phyloP scores from a whole-genome alignment of 345 rosid species.

The Ricinus communis region DNA sequence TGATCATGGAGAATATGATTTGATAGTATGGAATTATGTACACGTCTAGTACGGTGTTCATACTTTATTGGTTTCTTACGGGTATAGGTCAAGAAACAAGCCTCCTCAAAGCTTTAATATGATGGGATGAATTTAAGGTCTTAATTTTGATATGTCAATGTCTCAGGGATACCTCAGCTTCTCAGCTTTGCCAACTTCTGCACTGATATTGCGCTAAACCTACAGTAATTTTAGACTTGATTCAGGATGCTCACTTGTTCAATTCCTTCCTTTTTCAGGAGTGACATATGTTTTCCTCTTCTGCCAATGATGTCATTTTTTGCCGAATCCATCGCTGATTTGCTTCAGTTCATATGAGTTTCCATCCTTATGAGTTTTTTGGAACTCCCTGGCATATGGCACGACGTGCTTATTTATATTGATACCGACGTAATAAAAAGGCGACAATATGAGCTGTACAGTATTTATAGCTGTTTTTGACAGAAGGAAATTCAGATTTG shows the following conservation, averaged over 20 bases:
- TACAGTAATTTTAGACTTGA: background rate
- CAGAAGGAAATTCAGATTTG: background rate
- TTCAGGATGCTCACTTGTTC: background rate
- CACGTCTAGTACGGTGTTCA: too few relatives aligned
- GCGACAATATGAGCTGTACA: too few relatives aligned
- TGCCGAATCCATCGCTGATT: background rate
- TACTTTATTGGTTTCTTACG: background rate
- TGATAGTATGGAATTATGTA: background rate
- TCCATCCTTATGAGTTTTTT: background rate
- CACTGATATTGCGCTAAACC: background rate
- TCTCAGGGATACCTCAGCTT: background rate
- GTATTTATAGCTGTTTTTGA: background rate
- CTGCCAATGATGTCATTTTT: background rate
- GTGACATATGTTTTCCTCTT: background rate
- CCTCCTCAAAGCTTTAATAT: background rate
- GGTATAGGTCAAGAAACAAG: background rate
- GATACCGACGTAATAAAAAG: too few relatives aligned
- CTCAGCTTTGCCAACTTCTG: background rate
- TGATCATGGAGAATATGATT: background rate
- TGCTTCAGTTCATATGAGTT: background rate
- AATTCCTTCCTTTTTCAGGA: background rate
- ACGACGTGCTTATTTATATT: background rate
- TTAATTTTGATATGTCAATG: background rate
- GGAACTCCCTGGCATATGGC: background rate
- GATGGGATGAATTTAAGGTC: background rate